Conservation (phyloP, 768 basidiomycete genomes). For the Macrolepiota dolichaula region DNA sequence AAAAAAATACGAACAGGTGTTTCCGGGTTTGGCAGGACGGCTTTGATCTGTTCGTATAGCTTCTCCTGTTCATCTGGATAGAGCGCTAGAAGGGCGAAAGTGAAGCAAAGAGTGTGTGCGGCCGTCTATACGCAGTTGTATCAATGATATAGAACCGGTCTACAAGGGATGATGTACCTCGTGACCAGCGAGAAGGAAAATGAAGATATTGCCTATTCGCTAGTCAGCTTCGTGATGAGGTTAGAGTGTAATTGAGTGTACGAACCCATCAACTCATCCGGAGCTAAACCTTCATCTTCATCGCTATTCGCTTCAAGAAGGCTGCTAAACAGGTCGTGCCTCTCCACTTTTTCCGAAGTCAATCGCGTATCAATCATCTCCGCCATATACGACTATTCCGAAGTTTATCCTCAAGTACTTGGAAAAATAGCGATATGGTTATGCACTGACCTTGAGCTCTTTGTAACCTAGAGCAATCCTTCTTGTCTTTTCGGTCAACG, state of each 20-base stretch:
- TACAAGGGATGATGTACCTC: slow-evolving; percentile 31
- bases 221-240: not conserved
- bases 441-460: slow-evolving; percentile 36
- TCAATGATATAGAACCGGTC: not conserved
- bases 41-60: slow-evolving; percentile 33
- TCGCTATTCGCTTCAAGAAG: slow-evolving; percentile 45
- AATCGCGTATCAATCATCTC: slow-evolving; percentile 49
- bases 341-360: slow-evolving; percentile 30
- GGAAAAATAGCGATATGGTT: not conserved
- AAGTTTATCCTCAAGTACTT: too few relatives aligned
- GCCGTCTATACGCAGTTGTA: slow-evolving; percentile 25
- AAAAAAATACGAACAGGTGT: not conserved
- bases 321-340: slow-evolving; percentile 47
- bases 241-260: not conserved
- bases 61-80: slow-evolving; percentile 43
- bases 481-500: slow-evolving; percentile 27
- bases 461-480: slow-evolving; percentile 31
- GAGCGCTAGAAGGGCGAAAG: slow-evolving; percentile 39
- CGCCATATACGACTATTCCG: slow-evolving; percentile 32
- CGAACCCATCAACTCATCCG: slow-evolving; percentile 36
- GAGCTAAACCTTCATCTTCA: slow-evolving; percentile 27
- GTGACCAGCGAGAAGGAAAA: slow-evolving; percentile 54
- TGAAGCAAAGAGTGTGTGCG: slow-evolving; percentile 36
- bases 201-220: slow-evolving; percentile 34
- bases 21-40: slow-evolving; percentile 22